Conservation (phyloP, 2,329 filamentous ascomycete genomes). For the Daldinia sp. region DNA sequence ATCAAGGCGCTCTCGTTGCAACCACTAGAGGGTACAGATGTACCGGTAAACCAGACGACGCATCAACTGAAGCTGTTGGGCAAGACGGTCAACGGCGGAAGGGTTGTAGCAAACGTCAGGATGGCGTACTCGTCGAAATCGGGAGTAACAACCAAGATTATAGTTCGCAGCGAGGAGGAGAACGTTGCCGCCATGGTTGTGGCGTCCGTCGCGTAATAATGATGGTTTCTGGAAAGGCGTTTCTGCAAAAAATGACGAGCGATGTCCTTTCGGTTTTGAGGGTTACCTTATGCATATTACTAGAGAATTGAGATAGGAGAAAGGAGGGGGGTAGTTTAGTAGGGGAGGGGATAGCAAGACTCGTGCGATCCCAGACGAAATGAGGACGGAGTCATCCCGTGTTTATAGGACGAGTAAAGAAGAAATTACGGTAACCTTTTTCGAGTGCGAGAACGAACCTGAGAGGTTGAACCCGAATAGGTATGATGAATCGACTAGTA, state of each 20-base stretch:
- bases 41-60: constrained; percentile 85
- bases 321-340: too few relatives aligned
- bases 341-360: too few relatives aligned
- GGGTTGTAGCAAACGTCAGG: constrained; percentile 84
- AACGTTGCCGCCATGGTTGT: constrained; percentile 86
- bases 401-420: constrained; percentile 18
- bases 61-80: constrained; percentile 96
- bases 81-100: constrained; percentile 90
- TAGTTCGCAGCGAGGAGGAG: constrained; percentile 90
- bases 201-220: constrained; percentile 77
- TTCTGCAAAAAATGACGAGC: constrained; percentile 46
- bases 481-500: constrained; percentile 22
- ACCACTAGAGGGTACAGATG: constrained; percentile 91
- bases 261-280: constrained; percentile 42
- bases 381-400: constrained; percentile 15
- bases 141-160: constrained; percentile 95
- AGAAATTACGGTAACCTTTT: constrained; percentile 5
- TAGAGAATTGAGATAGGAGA: constrained; percentile 22
- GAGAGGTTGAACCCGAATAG: constrained; percentile 2
- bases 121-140: constrained; percentile 95
- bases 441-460: neutral
- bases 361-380: neutral
- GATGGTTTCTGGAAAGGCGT: constrained; percentile 43
- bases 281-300: constrained; percentile 41
- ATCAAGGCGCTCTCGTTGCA: constrained; percentile 88